These are phyloP conservation scores for Hibiscus tridactylites DNA, from an alignment of 345 rosid species.

Conservation along the genomic window DNA sequence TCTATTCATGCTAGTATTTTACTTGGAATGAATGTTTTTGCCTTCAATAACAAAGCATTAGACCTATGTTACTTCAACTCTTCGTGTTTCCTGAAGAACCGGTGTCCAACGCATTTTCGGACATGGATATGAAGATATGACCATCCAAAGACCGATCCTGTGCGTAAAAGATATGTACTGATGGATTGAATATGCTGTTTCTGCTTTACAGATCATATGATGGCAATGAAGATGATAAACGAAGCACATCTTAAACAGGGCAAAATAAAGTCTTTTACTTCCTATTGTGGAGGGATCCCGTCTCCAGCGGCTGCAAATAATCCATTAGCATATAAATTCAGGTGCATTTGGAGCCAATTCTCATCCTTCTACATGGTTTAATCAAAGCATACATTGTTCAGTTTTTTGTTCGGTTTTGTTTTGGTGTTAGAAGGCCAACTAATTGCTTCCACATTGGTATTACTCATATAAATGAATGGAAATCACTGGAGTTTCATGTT, in stretches of 20 bases:
- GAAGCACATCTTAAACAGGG: slow-evolving; percentile 60
- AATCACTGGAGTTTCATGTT: not conserved
- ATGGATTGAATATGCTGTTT: not conserved
- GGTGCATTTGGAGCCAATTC: slow-evolving; percentile 30
- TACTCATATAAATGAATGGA: not conserved
- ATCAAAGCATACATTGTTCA: not conserved
- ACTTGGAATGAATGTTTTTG: not conserved
- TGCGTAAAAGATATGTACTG: not conserved
- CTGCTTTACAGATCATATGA: slow-evolving; percentile 75
- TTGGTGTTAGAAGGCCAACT: not conserved
- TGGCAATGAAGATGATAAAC: slow-evolving; percentile 95
- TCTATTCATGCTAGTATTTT: slow-evolving; percentile 3
- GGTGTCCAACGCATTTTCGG: not conserved
- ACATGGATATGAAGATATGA: not conserved
- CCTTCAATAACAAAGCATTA: not conserved
- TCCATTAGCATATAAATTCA: slow-evolving; percentile 89
- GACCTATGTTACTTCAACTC: not conserved
- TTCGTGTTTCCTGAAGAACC: not conserved
- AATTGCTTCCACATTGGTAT: too few relatives aligned
- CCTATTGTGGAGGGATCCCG: slow-evolving; percentile 92
- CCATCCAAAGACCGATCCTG: not conserved
- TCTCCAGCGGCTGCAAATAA: slow-evolving; percentile 96
- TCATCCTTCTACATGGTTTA: not conserved
- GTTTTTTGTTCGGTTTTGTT: not conserved
- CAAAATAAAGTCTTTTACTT: slow-evolving; percentile 67